Percentiles rank a stretch among this genome's conserved stretches.
Evolutionary conservation across 345 rosid genomes (phyloP).

Genomic region (Bruguiera gymnorhiza): DNA sequence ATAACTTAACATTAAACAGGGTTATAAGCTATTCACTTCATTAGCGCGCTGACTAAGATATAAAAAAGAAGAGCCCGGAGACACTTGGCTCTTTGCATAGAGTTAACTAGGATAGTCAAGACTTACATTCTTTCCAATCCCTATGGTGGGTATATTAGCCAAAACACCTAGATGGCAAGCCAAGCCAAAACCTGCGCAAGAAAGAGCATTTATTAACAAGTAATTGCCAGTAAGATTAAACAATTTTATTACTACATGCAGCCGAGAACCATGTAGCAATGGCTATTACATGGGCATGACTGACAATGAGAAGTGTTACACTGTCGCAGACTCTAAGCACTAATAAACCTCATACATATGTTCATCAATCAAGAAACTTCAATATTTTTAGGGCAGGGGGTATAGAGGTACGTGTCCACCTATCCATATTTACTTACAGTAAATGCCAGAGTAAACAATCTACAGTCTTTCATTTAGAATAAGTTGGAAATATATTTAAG

Average conservation of each 20-base stretch:
- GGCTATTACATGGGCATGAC: too few species aligned
- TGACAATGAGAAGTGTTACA: too few species aligned
- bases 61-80: background rate
- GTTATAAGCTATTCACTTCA: background rate
- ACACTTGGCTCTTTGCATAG: background rate
- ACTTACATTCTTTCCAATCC: slow-evolving; percentile 80
- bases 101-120: background rate
- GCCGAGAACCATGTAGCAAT: background rate
- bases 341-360: too few species aligned
- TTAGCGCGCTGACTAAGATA: background rate
- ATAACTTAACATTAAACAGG: background rate
- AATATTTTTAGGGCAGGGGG: too few species aligned
- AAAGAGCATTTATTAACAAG: background rate
- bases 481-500: too few species aligned
- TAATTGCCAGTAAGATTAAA: background rate
- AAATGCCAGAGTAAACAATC: too few species aligned
- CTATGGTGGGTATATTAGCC: slow-evolving; percentile 73
- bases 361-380: too few species aligned
- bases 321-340: too few species aligned
- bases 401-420: too few species aligned
- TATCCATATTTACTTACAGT: too few species aligned
- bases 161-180: slow-evolving; percentile 88
- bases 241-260: too few species aligned
- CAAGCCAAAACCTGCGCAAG: slow-evolving; percentile 71
- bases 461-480: too few species aligned